Conservation (phyloP, 148 eudicot species). For the Euryodendron excelsum region DNA sequence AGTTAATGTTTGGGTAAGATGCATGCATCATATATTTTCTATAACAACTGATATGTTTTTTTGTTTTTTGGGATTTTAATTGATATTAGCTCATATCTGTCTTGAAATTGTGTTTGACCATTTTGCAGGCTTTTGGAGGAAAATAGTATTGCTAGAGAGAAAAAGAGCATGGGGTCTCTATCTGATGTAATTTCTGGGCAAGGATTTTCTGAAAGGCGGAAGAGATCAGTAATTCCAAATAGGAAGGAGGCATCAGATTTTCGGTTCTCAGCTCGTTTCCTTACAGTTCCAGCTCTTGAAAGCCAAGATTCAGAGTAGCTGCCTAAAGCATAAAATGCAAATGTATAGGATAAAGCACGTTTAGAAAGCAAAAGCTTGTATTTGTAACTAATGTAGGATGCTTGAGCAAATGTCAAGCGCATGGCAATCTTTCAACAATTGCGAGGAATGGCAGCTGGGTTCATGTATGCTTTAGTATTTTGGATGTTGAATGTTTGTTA, state of each 20-base stretch:
- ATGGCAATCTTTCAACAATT: no score
- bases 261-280: constrained; percentile 51
- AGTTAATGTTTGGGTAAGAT: not conserved
- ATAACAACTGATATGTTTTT: not conserved
- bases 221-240: constrained; percentile 49
- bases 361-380: no score
- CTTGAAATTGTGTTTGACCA: not conserved
- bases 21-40: no score
- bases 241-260: constrained; percentile 36
- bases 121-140: constrained; percentile 56
- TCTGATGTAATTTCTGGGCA: constrained; percentile 46
- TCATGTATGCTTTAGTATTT: no score
- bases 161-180: constrained; percentile 46
- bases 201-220: constrained; percentile 60
- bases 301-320: constrained; percentile 58
- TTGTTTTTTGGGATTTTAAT: not conserved
- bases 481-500: no score
- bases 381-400: no score
- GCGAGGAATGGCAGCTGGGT: no score
- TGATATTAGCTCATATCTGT: not conserved
- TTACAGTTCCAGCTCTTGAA: constrained; percentile 48
- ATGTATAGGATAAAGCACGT: no score
- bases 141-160: constrained; percentile 28
- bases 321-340: no score
- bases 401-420: no score